A percentile compares a stretch with the other conserved stretches of the same genome.
Evolutionary conservation across 805 yeast genomes (phyloP).

Genomic region (Sugiyamaella chiloensis): DNA sequence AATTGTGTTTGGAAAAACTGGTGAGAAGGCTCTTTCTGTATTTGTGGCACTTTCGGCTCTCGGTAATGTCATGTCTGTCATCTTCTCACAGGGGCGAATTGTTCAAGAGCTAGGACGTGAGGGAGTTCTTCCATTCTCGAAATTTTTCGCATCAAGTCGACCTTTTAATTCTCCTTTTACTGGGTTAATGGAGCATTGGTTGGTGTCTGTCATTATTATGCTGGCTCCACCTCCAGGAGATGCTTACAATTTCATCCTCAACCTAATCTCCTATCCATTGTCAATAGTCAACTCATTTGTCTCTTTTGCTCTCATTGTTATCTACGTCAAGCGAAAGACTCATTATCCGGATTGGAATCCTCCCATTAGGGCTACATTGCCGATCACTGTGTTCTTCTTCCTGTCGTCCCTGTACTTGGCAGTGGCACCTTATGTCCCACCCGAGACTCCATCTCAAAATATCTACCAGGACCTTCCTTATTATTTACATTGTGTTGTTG

Average conservation of each 20-base stretch:
- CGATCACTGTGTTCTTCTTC: conserved; percentile 62
- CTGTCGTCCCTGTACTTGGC: conserved; percentile 64
- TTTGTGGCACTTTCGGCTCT: conserved; percentile 78
- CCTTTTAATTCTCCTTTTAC: conserved; percentile 74
- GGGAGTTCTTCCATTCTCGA: conserved; percentile 72
- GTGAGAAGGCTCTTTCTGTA: conserved; percentile 70
- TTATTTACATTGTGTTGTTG: conserved; percentile 77
- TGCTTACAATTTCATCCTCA: conserved; percentile 77
- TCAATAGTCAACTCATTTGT: conserved; percentile 69
- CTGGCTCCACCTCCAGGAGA: conserved; percentile 85
- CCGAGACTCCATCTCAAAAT: conserved; percentile 53
- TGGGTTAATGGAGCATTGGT: conserved; percentile 74
- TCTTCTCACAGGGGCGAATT: conserved; percentile 77
- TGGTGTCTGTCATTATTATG: conserved; percentile 68
- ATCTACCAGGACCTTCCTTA: conserved; percentile 73
- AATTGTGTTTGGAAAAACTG: conserved; percentile 64
- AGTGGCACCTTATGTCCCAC: conserved; percentile 78
- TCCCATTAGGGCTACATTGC: conserved; percentile 61
- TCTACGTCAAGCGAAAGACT: conserved; percentile 51
- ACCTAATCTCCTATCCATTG: conserved; percentile 77
- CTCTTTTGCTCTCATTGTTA: conserved; percentile 57
- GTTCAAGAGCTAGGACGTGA: conserved; percentile 80
- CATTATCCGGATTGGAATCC: conserved; percentile 57
- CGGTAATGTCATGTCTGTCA: conserved; percentile 79
- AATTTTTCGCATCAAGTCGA: conserved; percentile 63